Conservation (phyloP, 805 yeast species). For the Yueomyces sp. region DNA sequence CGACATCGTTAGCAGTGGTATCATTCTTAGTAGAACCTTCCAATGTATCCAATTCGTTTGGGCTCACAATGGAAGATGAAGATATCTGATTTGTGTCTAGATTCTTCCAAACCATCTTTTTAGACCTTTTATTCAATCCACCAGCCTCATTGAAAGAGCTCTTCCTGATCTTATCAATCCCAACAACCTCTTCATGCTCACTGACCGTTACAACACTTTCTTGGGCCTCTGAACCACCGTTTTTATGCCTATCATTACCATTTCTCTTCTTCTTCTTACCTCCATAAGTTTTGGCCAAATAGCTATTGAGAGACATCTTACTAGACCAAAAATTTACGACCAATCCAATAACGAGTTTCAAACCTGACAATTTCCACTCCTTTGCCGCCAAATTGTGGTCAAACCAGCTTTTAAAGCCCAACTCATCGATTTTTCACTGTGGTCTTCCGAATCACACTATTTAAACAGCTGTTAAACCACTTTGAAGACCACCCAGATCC, state of each 20-base stretch:
- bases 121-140: no score
- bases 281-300: slow-evolving; percentile 33
- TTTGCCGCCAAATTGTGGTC: no score
- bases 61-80: slow-evolving; percentile 1
- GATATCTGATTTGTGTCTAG: slow-evolving; percentile 14
- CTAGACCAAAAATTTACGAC: not conserved
- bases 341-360: no score
- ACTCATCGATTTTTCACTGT: no score
- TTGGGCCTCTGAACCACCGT: not conserved
- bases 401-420: no score
- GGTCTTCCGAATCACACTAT: no score
- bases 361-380: no score
- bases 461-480: no score
- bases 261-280: slow-evolving; percentile 9
- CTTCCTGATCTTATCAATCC: not conserved
- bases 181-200: not conserved
- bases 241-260: not conserved
- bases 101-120: slow-evolving; percentile 15
- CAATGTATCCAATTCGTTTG: slow-evolving; percentile 4
- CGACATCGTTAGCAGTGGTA: not conserved
- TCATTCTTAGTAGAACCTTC: not conserved
- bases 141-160: not conserved
- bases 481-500: no score
- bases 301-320: slow-evolving; percentile 33
- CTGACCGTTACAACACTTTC: not conserved